These are phyloP conservation scores for Paraurostyla sp. DNA, from an alignment of 73 alveolate species.

Conservation along the genomic window DNA sequence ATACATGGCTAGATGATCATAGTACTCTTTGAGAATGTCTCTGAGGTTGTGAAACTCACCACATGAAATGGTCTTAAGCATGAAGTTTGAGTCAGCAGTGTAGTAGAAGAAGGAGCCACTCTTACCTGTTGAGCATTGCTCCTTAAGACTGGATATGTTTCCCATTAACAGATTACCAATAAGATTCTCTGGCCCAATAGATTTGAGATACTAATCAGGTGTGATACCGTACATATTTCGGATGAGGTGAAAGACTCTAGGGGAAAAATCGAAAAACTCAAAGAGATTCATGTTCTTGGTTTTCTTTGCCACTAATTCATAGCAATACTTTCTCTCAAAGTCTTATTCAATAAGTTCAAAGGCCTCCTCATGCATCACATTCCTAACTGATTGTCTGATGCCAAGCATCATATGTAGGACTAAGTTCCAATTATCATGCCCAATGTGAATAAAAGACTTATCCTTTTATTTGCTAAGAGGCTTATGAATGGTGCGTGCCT, in stretches of 20 bases:
- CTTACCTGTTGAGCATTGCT: conserved; percentile 82
- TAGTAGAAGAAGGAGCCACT: conserved; percentile 90
- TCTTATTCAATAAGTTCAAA: conserved; percentile 50
- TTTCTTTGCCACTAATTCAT: conserved; percentile 57
- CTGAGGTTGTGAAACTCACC: conserved; percentile 78
- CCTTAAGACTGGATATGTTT: conserved; percentile 75
- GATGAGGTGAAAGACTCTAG: conserved; percentile 76
- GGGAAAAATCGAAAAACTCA: conserved; percentile 74
- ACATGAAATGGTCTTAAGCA: conserved; percentile 82
- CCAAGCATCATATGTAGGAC: conserved; percentile 94
- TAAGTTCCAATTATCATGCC: conserved; percentile 92
- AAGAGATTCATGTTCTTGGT: conserved; percentile 63
- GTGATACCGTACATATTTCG: conserved; percentile 77
- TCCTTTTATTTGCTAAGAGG: background rate
- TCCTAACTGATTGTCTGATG: conserved; percentile 71
- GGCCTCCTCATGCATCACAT: conserved; percentile 68
- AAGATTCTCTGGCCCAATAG: conserved; percentile 87
- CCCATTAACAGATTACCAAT: conserved; percentile 83
- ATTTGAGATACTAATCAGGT: conserved; percentile 79
- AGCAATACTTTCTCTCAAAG: conserved; percentile 64
- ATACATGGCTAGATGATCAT: conserved; percentile 81
- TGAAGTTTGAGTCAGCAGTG: conserved; percentile 82
- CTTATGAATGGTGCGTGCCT: conserved; percentile 30
- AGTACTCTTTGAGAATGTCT: conserved; percentile 74
- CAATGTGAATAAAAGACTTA: conserved; percentile 79